Evolutionary conservation across 116 monocot genomes (phyloP), one percentile per base, ranked within the genome.

Genomic region (Papilionanthe hybrid): DNA sequence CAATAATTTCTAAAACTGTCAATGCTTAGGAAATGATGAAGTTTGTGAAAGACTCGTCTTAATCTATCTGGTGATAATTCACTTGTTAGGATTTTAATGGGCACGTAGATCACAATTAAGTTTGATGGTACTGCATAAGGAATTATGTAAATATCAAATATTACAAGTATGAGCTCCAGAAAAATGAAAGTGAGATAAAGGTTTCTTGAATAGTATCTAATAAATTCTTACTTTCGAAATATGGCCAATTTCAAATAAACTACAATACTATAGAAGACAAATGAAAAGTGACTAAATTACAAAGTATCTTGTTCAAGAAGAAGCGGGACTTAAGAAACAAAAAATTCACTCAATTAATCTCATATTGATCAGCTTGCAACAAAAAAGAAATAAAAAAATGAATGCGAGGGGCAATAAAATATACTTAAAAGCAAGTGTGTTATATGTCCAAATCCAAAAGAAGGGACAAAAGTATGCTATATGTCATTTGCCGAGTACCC

Each of bases 211-310:
- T 44, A 80, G 13, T 73, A 74, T 25, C 74, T 74, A 9, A 74
- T 20, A 80, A 74, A 37, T 74, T 53, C 1, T 29, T 80, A 5
- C 23, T 55, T 37, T 23, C 32, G 20, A 19, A 42, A 1, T 72
- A 72, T 72, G 13, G 72, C 15, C 18, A 4, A 17, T 72, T 42
- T 42, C 12, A 72, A 80, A 74, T 80, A 72, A 22, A 22, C 9
- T 48, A 75, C 25, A 67, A 68, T 10, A 42, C 55, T 68, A n/a
- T 57, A 20, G 30, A 66, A 25, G 55, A 74, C 42, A 27, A 81
- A 74, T 81, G 74, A 72, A 57, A 55, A 57, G 80, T 75, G 22
- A 20, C 19, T 56, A 56, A 81, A 74, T 42, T 81, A 20, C 45
- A 22, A 18, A 74, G 56, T 57, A 58, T 29, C 30, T 73, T 50